Evolutionary conservation across 306 rosid genomes (phyloP).

Genomic region (Malus orientalis): DNA sequence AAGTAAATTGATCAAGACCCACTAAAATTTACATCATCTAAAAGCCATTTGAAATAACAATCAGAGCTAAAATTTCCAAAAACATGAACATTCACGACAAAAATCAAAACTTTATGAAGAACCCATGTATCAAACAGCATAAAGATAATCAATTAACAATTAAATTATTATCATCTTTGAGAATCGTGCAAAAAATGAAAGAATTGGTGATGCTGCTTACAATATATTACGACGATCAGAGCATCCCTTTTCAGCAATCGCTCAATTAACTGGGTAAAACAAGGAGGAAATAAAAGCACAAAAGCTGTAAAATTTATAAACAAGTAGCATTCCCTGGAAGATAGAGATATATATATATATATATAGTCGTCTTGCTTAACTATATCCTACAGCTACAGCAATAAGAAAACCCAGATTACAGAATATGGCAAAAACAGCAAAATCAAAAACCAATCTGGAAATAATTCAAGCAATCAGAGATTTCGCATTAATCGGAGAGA

Average conservation of each 20-base stretch:
- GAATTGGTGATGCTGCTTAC: neutral
- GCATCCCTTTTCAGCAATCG: neutral
- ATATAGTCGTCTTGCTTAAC: neutral
- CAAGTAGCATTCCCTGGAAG: neutral
- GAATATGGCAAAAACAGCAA: neutral
- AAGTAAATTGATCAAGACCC: conserved; percentile 28
- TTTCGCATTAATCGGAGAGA: neutral
- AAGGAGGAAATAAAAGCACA: neutral
- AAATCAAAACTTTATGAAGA: neutral
- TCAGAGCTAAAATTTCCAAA: neutral
- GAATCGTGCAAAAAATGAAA: neutral
- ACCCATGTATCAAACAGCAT: neutral
- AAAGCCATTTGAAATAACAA: neutral
- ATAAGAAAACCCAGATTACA: neutral
- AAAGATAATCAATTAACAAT: neutral
- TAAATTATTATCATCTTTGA: neutral
- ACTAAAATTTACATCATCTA: neutral
- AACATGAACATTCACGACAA: neutral
- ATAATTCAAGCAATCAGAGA: neutral
- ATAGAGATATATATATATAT: neutral
- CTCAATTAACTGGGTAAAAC: neutral
- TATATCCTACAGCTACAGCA: neutral
- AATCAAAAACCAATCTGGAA: neutral
- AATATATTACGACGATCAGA: neutral
- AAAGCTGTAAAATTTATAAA: neutral